phyloP scores from a whole-genome alignment of 441 rosid genomes.

The Raphanus hybrid region DNA sequence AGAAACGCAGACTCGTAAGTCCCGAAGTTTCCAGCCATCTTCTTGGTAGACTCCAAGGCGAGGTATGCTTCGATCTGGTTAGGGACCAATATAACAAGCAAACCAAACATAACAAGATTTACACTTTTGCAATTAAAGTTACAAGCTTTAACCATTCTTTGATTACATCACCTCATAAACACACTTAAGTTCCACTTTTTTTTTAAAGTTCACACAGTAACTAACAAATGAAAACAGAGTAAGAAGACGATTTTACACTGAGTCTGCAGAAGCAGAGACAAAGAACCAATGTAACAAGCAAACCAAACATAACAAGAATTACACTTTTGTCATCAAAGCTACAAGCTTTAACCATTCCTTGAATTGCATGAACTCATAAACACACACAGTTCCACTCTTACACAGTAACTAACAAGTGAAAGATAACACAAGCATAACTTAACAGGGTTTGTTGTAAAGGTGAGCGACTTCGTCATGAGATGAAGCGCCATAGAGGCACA shows the following conservation, averaged over 20 bases:
- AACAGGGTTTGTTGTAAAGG: too few relatives aligned
- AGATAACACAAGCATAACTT: too few relatives aligned
- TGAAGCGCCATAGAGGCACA: too few relatives aligned
- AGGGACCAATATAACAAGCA: constrained; percentile 43
- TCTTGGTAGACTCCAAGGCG: constrained; percentile 77
- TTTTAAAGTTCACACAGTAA: background rate
- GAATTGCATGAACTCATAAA: too few relatives aligned
- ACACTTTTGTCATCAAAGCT: too few relatives aligned
- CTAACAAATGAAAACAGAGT: background rate
- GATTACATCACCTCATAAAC: background rate
- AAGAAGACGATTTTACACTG: constrained; percentile 51
- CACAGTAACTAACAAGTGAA: too few relatives aligned
- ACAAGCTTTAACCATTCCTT: too few relatives aligned
- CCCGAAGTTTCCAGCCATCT: constrained; percentile 76
- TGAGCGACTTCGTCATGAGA: too few relatives aligned
- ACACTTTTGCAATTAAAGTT: background rate
- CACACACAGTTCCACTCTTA: too few relatives aligned
- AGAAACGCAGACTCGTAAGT: constrained; percentile 86
- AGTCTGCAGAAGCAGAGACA: constrained; percentile 74
- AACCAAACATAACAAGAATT: too few relatives aligned
- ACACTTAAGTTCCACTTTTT: background rate
- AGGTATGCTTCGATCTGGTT: constrained; percentile 75
- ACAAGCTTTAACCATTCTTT: background rate
- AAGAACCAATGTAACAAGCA: too few relatives aligned
- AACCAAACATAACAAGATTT: background rate